These are phyloP conservation scores for Sambucus nigra DNA, from an alignment of 129 eudicot species.

Conservation along the genomic window DNA sequence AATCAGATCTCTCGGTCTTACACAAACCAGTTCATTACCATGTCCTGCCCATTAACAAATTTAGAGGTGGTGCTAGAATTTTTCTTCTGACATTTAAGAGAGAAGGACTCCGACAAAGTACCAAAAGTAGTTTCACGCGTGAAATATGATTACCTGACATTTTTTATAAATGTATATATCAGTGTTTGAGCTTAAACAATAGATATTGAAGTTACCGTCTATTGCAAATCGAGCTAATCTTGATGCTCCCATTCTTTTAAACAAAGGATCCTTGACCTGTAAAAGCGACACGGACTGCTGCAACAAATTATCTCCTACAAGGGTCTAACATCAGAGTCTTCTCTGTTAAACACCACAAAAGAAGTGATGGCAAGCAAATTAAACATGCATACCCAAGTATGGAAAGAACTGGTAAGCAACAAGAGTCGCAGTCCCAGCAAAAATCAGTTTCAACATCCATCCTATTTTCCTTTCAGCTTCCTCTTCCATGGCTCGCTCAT, in stretches of 20 bases:
- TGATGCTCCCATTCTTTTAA: slow-evolving; percentile 93
- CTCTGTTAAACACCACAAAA: background rate
- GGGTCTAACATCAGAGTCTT: slow-evolving; percentile 1
- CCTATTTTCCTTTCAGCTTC: slow-evolving; percentile 84
- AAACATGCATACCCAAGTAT: slow-evolving; percentile 51
- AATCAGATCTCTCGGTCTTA: too few relatives aligned
- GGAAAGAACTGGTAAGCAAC: slow-evolving; percentile 73
- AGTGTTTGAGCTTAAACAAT: background rate
- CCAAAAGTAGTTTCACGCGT: background rate
- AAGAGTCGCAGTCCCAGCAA: slow-evolving; percentile 73
- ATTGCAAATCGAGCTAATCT: slow-evolving; percentile 80
- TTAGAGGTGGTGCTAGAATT: background rate
- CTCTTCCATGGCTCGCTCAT: slow-evolving; percentile 62
- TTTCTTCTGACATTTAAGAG: background rate
- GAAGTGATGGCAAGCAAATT: background rate
- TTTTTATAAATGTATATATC: background rate
- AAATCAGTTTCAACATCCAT: slow-evolving; percentile 68
- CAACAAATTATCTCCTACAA: slow-evolving; percentile 66
- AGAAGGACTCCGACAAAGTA: background rate
- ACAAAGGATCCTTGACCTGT: slow-evolving; percentile 82
- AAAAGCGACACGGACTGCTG: slow-evolving; percentile 87
- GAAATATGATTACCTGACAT: background rate
- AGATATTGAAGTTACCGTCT: slow-evolving; percentile 38
- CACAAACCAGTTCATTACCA: too few relatives aligned
- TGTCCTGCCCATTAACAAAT: background rate